Percentiles rank a stretch among this genome's conserved stretches.
phyloP scores from a whole-genome alignment of 2,329 filamentous ascomycete genomes.

The Rhinocladiella mackenziei region DNA sequence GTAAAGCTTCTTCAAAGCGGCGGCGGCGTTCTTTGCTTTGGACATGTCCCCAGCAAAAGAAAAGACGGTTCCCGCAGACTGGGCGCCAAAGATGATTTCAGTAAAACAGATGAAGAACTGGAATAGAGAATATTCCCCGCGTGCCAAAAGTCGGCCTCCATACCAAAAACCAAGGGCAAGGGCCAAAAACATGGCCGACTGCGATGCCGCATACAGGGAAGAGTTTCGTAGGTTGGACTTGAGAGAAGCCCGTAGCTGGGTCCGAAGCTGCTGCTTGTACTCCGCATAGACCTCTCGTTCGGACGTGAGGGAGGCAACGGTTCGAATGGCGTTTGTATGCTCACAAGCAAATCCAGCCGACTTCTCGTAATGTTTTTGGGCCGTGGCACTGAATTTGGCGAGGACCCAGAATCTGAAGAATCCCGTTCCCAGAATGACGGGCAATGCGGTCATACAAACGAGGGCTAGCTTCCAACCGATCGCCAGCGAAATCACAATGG shows the following conservation, averaged over 20 bases:
- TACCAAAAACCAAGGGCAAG: slow-evolving; percentile 93
- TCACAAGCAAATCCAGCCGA: slow-evolving; percentile 89
- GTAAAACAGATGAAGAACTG: slow-evolving; percentile 92
- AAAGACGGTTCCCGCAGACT: slow-evolving; percentile 86
- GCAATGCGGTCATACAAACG: slow-evolving; percentile 74
- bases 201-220: slow-evolving; percentile 74
- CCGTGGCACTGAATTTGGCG: slow-evolving; percentile 70
- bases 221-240: slow-evolving; percentile 73
- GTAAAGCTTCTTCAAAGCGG: slow-evolving; percentile 75
- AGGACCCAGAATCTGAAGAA: slow-evolving; percentile 85
- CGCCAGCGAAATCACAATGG: slow-evolving; percentile 65
- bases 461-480: slow-evolving; percentile 86
- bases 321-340: slow-evolving; percentile 88
- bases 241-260: slow-evolving; percentile 65
- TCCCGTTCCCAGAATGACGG: slow-evolving; percentile 72
- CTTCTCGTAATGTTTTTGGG: slow-evolving; percentile 72
- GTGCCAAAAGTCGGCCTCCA: slow-evolving; percentile 70
- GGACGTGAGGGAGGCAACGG: slow-evolving; percentile 83
- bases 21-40: slow-evolving; percentile 81
- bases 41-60: slow-evolving; percentile 89
- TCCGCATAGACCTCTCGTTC: slow-evolving; percentile 73
- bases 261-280: slow-evolving; percentile 64
- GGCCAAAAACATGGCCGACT: slow-evolving; percentile 77
- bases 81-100: slow-evolving; percentile 82
- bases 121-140: slow-evolving; percentile 68